phyloP scores from a whole-genome alignment of 1,139 yeast genomes.

The Scheffersomyces insectosa region DNA sequence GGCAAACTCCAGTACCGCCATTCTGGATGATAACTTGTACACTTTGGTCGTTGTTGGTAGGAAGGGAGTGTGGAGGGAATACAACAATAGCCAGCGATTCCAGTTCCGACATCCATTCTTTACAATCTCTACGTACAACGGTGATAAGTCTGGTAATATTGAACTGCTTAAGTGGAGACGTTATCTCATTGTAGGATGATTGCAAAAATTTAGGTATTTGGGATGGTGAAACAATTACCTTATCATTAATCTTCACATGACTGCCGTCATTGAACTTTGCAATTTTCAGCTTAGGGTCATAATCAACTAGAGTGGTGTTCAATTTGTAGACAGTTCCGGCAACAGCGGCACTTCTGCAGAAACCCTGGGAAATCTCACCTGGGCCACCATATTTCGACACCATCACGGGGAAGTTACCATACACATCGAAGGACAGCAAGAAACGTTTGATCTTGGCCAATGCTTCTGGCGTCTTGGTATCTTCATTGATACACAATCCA shows the following conservation, averaged over 20 bases:
- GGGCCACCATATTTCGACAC: slow-evolving; percentile 94
- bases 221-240: slow-evolving; percentile 69
- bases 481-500: slow-evolving; percentile 68
- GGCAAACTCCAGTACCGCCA: slow-evolving; percentile 87
- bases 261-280: slow-evolving; percentile 82
- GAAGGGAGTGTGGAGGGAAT: slow-evolving; percentile 85
- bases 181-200: slow-evolving; percentile 33
- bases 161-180: slow-evolving; percentile 40
- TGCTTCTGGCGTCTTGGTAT: slow-evolving; percentile 70
- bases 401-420: slow-evolving; percentile 92
- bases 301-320: slow-evolving; percentile 61
- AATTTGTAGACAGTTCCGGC: slow-evolving; percentile 95
- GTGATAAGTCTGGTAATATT: slow-evolving; percentile 76
- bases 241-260: slow-evolving; percentile 70
- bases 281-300: slow-evolving; percentile 62
- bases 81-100: slow-evolving; percentile 87
- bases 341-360: slow-evolving; percentile 96
- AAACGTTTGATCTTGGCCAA: slow-evolving; percentile 80
- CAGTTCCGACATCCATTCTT: slow-evolving; percentile 85
- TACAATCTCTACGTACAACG: slow-evolving; percentile 82
- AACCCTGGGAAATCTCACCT: slow-evolving; percentile 95
- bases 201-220: slow-evolving; percentile 58
- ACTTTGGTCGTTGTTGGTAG: slow-evolving; percentile 64
- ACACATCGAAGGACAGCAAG: slow-evolving; percentile 82
- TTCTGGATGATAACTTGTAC: slow-evolving; percentile 89